phyloP scores from a whole-genome alignment of 192 early-diverging fungal genomes.

The Rhizophagus sp. region DNA sequence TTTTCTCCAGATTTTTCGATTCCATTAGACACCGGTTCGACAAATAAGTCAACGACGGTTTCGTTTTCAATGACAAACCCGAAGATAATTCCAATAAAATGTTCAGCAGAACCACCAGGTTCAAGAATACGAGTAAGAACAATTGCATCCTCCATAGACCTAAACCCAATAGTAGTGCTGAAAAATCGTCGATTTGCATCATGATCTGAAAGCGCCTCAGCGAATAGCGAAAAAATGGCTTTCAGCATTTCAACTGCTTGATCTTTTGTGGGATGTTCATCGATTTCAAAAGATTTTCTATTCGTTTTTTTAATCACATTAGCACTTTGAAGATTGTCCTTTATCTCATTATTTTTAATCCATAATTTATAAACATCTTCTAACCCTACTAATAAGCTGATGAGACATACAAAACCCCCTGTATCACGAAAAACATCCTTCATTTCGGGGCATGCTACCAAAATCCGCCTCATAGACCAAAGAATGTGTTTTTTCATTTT shows the following conservation, averaged over 20 bases:
- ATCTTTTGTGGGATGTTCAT: slow-evolving; percentile 36
- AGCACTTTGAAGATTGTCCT: slow-evolving; percentile 15
- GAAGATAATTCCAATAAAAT: slow-evolving; percentile 60
- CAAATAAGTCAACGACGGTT: slow-evolving; percentile 43
- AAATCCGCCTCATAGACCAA: slow-evolving; percentile 49
- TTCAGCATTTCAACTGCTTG: slow-evolving; percentile 45
- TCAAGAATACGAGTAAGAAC: slow-evolving; percentile 54
- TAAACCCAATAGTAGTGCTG: slow-evolving; percentile 52
- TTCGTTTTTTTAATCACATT: slow-evolving; percentile 30
- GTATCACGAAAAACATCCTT: slow-evolving; percentile 57
- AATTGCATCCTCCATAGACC: slow-evolving; percentile 58
- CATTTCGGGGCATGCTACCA: slow-evolving; percentile 48
- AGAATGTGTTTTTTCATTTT: slow-evolving; percentile 60
- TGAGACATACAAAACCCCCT: slow-evolving; percentile 62
- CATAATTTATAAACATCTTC: slow-evolving; percentile 47
- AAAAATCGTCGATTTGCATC: slow-evolving; percentile 52
- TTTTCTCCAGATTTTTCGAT: slow-evolving; percentile 35
- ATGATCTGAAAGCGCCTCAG: slow-evolving; percentile 55
- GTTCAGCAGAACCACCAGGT: slow-evolving; percentile 34
- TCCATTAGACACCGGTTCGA: slow-evolving; percentile 37
- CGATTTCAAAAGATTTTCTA: slow-evolving; percentile 33
- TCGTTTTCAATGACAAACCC: slow-evolving; percentile 58
- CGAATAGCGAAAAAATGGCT: slow-evolving; percentile 50
- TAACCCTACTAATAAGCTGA: slow-evolving; percentile 57
- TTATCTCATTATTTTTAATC: background rate